Evolutionary conservation across 2,329 filamentous ascomycete species (phyloP), one percentile per base, ranked within the genome.

Genomic region (Colletotrichum acutatum): DNA sequence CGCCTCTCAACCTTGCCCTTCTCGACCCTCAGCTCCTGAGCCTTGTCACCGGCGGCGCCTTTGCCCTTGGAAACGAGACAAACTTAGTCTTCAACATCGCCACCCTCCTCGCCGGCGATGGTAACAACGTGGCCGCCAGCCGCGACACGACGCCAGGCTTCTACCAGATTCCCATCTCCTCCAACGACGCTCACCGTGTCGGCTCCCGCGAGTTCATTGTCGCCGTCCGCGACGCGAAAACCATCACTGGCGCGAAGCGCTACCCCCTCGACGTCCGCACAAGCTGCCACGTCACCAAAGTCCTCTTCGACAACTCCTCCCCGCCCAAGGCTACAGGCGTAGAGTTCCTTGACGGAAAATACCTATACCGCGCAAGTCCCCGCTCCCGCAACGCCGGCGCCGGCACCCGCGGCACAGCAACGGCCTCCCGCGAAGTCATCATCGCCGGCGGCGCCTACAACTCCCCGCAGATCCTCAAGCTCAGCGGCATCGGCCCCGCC

Each of bases 111-210:
- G 81, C 84, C 30, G 84, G 84, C 22, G 88, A 91, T 73, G 83
- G 86, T 75, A 91, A 91, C 79, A 83, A 84, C 57, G 83, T 86
- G 74, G 78, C 79, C 28, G 72, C 79, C 0, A 59, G 63, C 0
- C 85, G 88, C 28, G 90, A 91, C 76, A 79, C 79, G 24, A 76
- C 79, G 3, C 82, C 85, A 32, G 86, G 84, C 1, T 81, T 88
- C 46, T 91, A 87, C 78, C 89, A 92, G 75, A 86, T 93, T 5
- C 90, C 91, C 3, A 78, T 92, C 32, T 84, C 86, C 1, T 87
- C 88, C 74, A 82, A 85, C n/a, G 78, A 85, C n/a, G 84, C 80
- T 64, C 83, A 85, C 58, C 89, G 90, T 34, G 87, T 83, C 57
- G 87, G 89, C 16, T 83, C 88, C 4, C 86, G 89, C 34, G 87